phyloP scores from a whole-genome alignment of 768 basidiomycete species.

The Rubroboletus pulcherrimus region DNA sequence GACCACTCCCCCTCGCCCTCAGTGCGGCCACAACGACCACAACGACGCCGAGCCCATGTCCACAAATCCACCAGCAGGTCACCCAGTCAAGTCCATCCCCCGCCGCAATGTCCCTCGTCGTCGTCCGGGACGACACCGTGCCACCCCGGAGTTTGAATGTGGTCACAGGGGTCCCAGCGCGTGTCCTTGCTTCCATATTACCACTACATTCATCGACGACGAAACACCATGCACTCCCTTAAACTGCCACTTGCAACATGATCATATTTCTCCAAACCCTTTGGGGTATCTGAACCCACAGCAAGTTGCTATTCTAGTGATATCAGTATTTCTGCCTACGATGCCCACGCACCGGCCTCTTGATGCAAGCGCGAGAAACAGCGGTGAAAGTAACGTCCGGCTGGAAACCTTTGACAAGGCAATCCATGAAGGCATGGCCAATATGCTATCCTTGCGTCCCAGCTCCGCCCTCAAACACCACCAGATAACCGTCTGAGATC shows the following conservation, averaged over 20 bases:
- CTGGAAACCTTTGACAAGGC: neutral
- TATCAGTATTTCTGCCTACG: neutral
- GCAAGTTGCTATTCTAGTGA: neutral
- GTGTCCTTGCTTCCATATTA: constrained; percentile 7
- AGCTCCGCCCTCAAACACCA: neutral
- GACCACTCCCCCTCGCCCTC: neutral
- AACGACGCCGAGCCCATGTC: neutral
- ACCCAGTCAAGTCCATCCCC: neutral
- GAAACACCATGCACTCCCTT: neutral
- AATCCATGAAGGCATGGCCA: neutral
- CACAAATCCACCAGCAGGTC: neutral
- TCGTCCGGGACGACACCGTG: neutral
- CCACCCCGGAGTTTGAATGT: constrained; percentile 31
- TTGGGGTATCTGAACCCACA: neutral
- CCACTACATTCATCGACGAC: neutral
- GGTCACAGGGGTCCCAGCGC: constrained; percentile 26
- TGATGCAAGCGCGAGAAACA: neutral
- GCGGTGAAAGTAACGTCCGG: neutral
- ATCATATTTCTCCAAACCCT: neutral
- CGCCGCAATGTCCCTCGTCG: neutral
- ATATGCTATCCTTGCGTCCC: neutral
- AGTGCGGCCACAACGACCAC: neutral
- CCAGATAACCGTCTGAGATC: neutral
- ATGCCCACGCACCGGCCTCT: neutral
- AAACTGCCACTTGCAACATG: neutral